These are phyloP conservation scores for Raphanus raphanistrum DNA, from an alignment of 345 rosid genomes.

Conservation along the genomic window DNA sequence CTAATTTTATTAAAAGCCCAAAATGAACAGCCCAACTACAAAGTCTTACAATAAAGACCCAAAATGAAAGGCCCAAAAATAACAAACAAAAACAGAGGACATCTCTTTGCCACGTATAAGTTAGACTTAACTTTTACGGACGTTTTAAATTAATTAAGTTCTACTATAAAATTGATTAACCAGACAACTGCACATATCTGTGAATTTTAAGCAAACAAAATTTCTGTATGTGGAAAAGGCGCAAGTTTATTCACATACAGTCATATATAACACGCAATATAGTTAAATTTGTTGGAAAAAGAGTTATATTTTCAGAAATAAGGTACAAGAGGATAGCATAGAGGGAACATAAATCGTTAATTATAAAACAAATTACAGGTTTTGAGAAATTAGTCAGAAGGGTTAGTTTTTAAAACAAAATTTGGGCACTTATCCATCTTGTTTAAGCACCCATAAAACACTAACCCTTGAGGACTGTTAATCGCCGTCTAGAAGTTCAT, in stretches of 20 bases:
- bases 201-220: neutral
- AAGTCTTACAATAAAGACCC: no score
- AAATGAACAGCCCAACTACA: no score
- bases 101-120: no score
- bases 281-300: neutral
- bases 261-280: no score
- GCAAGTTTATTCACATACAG: neutral
- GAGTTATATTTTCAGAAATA: neutral
- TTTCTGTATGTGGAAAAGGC: neutral
- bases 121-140: neutral
- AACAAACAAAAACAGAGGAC: no score
- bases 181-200: neutral
- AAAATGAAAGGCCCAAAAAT: no score
- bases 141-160: neutral
- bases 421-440: slow-evolving; percentile 26
- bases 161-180: neutral
- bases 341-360: neutral
- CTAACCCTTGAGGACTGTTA: slow-evolving; percentile 36
- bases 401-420: slow-evolving; percentile 34
- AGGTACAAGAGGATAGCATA: neutral
- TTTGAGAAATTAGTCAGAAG: slow-evolving; percentile 31
- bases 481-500: slow-evolving; percentile 33
- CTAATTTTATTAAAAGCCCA: no score
- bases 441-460: slow-evolving; percentile 32
- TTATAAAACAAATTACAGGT: slow-evolving; percentile 20